Conservation (phyloP, 192 early-diverging fungal genomes). For the Chytriomyces sp. region DNA sequence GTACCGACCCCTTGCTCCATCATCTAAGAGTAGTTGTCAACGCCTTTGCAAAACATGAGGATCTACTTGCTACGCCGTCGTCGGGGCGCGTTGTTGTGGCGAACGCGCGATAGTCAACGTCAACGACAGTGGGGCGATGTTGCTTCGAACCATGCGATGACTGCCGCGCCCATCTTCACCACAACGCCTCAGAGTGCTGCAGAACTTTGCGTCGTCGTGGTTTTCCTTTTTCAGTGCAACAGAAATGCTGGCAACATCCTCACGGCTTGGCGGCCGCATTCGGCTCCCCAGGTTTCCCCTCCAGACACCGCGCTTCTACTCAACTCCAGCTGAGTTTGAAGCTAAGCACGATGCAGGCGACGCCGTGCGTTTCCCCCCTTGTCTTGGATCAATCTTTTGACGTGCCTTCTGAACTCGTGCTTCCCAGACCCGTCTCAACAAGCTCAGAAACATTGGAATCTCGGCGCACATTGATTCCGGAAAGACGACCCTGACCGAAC, state of each 20-base stretch:
- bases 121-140: no score
- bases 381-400: background rate
- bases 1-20: no score
- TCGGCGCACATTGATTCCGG: slow-evolving; percentile 96
- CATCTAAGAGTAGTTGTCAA: no score
- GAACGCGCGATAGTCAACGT: no score
- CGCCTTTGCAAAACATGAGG: no score
- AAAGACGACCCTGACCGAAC: slow-evolving; percentile 93
- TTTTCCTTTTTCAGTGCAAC: slow-evolving; percentile 8
- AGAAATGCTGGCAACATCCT: no score
- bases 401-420: background rate
- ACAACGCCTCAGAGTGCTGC: no score
- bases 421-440: slow-evolving; percentile 32
- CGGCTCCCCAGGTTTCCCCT: background rate
- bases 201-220: background rate
- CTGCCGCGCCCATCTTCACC: no score
- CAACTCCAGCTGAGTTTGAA: background rate
- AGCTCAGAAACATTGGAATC: slow-evolving; percentile 54
- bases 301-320: background rate
- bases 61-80: no score
- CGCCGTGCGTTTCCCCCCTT: slow-evolving; percentile 3
- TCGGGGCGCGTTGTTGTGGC: no score
- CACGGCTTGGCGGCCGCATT: background rate
- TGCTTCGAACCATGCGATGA: no score
- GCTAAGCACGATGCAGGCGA: slow-evolving; percentile 11